Conservation (phyloP, 805 yeast species). For the Kuraishia cidri region DNA sequence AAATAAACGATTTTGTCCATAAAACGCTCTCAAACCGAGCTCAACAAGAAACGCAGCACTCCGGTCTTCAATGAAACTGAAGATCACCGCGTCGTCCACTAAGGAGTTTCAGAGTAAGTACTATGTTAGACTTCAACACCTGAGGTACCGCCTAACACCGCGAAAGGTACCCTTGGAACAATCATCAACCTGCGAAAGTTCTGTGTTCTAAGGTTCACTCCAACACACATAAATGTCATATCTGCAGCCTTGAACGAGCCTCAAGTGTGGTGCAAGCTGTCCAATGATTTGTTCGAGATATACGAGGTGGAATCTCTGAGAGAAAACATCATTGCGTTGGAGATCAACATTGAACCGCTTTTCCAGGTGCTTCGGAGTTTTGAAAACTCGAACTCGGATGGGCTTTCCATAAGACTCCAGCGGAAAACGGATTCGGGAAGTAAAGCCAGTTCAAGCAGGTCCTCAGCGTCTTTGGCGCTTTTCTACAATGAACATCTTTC, state of each 20-base stretch:
- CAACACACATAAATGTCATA: slow-evolving; percentile 36
- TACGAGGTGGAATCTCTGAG: slow-evolving; percentile 43
- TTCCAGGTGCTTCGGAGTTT: slow-evolving; percentile 47
- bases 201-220: slow-evolving; percentile 50
- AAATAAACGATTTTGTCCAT: too few species aligned
- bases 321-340: slow-evolving; percentile 48
- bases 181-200: slow-evolving; percentile 42
- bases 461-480: slow-evolving; percentile 45
- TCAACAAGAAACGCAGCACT: too few species aligned
- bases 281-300: slow-evolving; percentile 34
- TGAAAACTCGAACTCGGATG: slow-evolving; percentile 43
- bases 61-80: slow-evolving; percentile 10
- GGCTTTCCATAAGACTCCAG: slow-evolving; percentile 42
- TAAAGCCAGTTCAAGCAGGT: slow-evolving; percentile 10
- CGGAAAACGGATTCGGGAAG: slow-evolving; percentile 17
- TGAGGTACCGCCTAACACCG: slow-evolving; percentile 1
- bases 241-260: slow-evolving; percentile 49
- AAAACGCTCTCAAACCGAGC: too few species aligned
- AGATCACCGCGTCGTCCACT: slow-evolving; percentile 5
- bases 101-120: slow-evolving; percentile 7
- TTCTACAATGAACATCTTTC: slow-evolving; percentile 39
- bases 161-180: slow-evolving; percentile 35
- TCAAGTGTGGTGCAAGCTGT: slow-evolving; percentile 58
- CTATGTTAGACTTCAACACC: too few species aligned
- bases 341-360: slow-evolving; percentile 53